Base-by-base conservation (phyloP, 441 rosid species). In the Aquilaria agallochum region DNA sequence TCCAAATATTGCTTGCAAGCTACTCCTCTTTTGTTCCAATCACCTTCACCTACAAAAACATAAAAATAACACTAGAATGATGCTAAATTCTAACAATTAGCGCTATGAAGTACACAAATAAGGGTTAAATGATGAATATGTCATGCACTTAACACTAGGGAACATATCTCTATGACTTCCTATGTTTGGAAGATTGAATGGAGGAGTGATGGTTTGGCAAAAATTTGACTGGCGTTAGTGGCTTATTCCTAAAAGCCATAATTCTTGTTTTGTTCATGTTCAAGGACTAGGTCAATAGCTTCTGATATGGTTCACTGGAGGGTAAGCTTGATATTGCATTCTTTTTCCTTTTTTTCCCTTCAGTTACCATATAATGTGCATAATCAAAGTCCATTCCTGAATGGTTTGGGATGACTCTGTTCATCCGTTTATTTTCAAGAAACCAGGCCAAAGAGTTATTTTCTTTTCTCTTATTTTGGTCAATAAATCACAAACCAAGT, bases 181-280 rank as follows among this genome's bases (percentile, higher is more conserved):
- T 64, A 1, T 73, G 69, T 76, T 70, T 86, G 4, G 88, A 55
- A 11, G 67, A 78, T 68, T 68, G 68, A 67, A 65, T 68, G 55
- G 80, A 56, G 5, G 82, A 49, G 34, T 75, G 45, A 13, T 63
- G 60, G 3, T 40, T 63, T 0, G 86, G 86, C 56, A 83, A 56
- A 31, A 65, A 70, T 11, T 87, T 81, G 4, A 66, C 67, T 0
- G 63, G 70, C 56, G 77, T 63, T 5, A 84, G 88, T 9, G 91
- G 87, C 67, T 87, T 89, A 74, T 82, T 87, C 65, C 74, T 81
- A 74, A 91, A 88, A 8, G 94, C 86, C 56, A 83, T 71, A 48
- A 89, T 91, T 47, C 96, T 74, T 2, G 89, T 82, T 69, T 78
- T 68, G 56, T 85, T 85, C 78, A 85, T 78, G 56, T 87, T 82